phyloP scores from a whole-genome alignment of 2,329 filamentous ascomycete species.

The Elsinoe perseae region DNA sequence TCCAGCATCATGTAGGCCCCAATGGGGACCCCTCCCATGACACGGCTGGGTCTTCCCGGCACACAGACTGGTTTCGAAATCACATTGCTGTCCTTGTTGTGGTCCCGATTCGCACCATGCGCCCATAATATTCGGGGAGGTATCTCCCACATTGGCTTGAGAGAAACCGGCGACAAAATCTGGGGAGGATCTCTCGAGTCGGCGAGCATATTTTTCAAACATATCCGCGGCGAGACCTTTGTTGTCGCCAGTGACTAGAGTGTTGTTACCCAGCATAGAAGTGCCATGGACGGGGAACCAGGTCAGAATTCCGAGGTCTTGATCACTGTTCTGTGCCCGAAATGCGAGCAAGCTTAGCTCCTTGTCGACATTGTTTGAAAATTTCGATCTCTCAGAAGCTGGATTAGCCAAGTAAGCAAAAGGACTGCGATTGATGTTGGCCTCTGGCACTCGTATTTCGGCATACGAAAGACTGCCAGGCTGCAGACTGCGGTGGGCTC shows the following conservation, averaged over 20 bases:
- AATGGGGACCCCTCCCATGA: constrained; percentile 66
- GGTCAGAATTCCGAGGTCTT: constrained; percentile 71
- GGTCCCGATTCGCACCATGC: constrained; percentile 85
- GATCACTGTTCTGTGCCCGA: constrained; percentile 57
- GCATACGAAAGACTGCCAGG: constrained; percentile 66
- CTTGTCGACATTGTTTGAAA: constrained; percentile 63
- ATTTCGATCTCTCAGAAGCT: constrained; percentile 61
- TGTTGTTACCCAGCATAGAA: constrained; percentile 85
- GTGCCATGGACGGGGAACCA: constrained; percentile 94
- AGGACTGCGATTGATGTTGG: constrained; percentile 82
- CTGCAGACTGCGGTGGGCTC: constrained; percentile 65
- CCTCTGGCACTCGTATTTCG: constrained; percentile 60
- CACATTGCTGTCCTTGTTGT: constrained; percentile 53
- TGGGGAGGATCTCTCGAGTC: constrained; percentile 16
- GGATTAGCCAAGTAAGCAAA: constrained; percentile 87
- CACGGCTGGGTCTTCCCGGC: constrained; percentile 62
- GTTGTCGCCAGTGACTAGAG: constrained; percentile 86
- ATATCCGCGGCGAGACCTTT: constrained; percentile 86
- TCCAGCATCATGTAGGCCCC: constrained; percentile 54
- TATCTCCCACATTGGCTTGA: constrained; percentile 85
- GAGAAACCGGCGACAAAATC: constrained; percentile 86
- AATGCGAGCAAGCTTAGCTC: constrained; percentile 74
- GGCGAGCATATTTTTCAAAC: constrained; percentile 58
- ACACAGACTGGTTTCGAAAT: constrained; percentile 77
- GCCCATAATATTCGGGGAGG: constrained; percentile 77